These are phyloP conservation scores for Metarhizium guizhouense DNA, from an alignment of 2,329 filamentous ascomycete species.

Conservation along the genomic window DNA sequence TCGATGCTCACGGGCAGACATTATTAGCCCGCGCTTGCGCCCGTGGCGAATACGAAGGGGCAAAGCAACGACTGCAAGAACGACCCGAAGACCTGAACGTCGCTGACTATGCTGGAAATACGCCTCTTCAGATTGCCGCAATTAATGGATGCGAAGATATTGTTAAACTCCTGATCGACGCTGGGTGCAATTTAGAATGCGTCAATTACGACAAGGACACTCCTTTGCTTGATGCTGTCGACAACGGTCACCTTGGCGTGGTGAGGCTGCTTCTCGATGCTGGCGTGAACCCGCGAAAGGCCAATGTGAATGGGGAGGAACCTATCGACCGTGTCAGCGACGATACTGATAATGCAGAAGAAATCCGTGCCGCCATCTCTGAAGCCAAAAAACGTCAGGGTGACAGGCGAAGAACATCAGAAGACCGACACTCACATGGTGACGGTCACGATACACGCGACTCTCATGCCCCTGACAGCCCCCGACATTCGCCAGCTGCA, in stretches of 20 bases:
- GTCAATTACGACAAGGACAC: slow-evolving; percentile 80
- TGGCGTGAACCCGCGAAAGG: slow-evolving; percentile 83
- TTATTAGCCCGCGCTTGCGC: slow-evolving; percentile 84
- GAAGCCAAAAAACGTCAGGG: slow-evolving; percentile 48
- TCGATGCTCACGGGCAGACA: slow-evolving; percentile 89
- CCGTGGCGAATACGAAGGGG: slow-evolving; percentile 70
- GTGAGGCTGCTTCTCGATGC: slow-evolving; percentile 76
- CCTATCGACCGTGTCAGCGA: slow-evolving; percentile 75
- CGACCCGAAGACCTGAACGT: slow-evolving; percentile 82
- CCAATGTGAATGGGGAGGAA: slow-evolving; percentile 87
- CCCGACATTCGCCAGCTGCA: slow-evolving; percentile 45
- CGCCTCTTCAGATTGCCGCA: slow-evolving; percentile 85
- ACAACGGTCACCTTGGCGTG: slow-evolving; percentile 86
- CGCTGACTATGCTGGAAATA: slow-evolving; percentile 92
- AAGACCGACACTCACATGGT: slow-evolving; percentile 43
- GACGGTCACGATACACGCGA: slow-evolving; percentile 39
- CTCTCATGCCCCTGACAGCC: slow-evolving; percentile 49
- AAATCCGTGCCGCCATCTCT: slow-evolving; percentile 63
- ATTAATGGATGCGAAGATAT: slow-evolving; percentile 81
- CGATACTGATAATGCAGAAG: slow-evolving; percentile 67
- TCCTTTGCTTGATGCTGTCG: slow-evolving; percentile 88
- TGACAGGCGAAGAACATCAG: slow-evolving; percentile 45
- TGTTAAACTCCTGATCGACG: slow-evolving; percentile 75
- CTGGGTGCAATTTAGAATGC: slow-evolving; percentile 76
- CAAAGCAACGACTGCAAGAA: slow-evolving; percentile 65